Evolutionary conservation across 768 basidiomycete species (phyloP), one percentile per base, ranked within the genome.

Genomic region (Russula earlei): DNA sequence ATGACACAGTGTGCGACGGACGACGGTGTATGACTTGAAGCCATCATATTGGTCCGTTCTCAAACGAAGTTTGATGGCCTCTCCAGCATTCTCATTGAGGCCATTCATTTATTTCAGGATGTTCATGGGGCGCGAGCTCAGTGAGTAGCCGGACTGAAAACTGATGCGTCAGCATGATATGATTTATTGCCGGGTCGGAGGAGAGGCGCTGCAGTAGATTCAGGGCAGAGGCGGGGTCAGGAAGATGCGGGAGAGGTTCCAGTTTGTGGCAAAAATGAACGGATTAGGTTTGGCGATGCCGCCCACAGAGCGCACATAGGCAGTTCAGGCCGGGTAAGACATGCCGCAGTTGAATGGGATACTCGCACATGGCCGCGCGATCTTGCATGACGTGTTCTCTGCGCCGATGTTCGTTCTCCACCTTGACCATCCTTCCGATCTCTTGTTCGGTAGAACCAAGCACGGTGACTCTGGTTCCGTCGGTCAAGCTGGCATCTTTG

Each of bases 71-170:
- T 83, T 84, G 62, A 90, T 86, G 20, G 74, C 69, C 61, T 80
- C 71, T 0, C 87, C 86, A 0, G 68, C 72, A 47, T 80, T 80
- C 46, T 76, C 76, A 63, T 89, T 89, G 37, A 87, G 72, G 0
- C 88, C 87, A 3, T 87, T 73, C 87, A 3, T 87, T 73, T 10
- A 89, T 67, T 27, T 79, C 54, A 24, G 86, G 85, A 55, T 84
- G 76, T 64, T 88, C 86, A 55, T 86, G 85, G 0, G 87, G 87
- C 15, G 85, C 86, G 17, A 90, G 78, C 68, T 90, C 87, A 1
- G 86, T 88, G 42, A 89, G 71, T 3, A 84, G 58, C 0, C 82
- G 82, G 5, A 90, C 85, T 0, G 80, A 74, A 61, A 87, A 82
- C 56, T 79, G 67, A 67, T 90, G 85, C 58, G 72, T 74, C 59